phyloP scores from a whole-genome alignment of 2,329 filamentous ascomycete species.

The Botrytis medusae region DNA sequence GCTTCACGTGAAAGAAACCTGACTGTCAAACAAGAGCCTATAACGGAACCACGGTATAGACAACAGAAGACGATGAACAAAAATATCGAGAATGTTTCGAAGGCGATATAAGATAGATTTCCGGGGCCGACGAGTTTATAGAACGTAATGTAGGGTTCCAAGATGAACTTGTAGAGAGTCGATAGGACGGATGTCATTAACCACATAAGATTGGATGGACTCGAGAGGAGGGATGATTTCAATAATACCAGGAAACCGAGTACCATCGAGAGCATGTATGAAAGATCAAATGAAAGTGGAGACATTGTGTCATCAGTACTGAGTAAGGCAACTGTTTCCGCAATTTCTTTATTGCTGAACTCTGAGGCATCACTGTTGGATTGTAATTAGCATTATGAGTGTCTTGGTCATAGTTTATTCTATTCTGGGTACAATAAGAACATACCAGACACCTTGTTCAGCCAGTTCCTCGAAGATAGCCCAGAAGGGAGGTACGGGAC shows the following conservation, averaged over 20 bases:
- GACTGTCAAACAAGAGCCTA: neutral
- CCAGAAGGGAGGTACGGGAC: neutral
- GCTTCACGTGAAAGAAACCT: neutral
- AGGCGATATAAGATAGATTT: neutral
- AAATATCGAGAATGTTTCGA: neutral
- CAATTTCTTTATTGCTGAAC: neutral
- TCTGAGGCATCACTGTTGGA: neutral
- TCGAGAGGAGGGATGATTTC: neutral
- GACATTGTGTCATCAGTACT: neutral
- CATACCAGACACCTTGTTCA: neutral
- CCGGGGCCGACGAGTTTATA: neutral
- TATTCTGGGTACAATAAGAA: neutral
- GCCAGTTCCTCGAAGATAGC: neutral
- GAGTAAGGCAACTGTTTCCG: neutral
- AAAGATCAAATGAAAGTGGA: neutral
- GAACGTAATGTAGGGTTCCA: neutral
- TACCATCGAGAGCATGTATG: neutral
- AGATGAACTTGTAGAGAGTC: neutral
- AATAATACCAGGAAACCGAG: neutral
- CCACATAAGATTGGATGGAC: neutral
- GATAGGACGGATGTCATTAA: neutral
- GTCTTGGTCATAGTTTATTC: no score
- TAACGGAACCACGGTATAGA: neutral
- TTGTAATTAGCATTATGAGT: neutral
- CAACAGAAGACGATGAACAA: no score